Conservation (phyloP, 345 rosid genomes). For the Carallia pectinifolia region DNA sequence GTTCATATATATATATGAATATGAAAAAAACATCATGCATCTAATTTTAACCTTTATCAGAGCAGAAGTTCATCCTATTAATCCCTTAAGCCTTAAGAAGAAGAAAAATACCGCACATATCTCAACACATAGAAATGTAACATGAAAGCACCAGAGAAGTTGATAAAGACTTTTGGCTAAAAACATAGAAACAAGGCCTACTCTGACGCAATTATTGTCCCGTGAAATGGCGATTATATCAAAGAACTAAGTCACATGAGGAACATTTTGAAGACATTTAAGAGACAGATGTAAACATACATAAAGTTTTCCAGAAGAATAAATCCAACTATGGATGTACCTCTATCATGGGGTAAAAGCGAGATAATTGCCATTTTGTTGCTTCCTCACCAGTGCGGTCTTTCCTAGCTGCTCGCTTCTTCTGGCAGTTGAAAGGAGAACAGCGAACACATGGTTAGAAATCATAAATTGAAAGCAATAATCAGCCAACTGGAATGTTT, state of each 20-base stretch:
- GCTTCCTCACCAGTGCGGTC: slow-evolving; percentile 72
- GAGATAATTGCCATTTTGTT: slow-evolving; percentile 76
- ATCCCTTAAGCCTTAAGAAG: too few relatives aligned
- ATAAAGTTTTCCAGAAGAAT: not conserved
- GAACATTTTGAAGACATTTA: not conserved
- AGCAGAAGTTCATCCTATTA: not conserved
- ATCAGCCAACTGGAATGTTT: slow-evolving; percentile 11
- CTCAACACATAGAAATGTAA: not conserved
- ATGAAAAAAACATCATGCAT: too few relatives aligned
- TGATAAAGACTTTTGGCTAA: not conserved
- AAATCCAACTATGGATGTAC: slow-evolving; percentile 28
- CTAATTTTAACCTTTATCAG: not conserved
- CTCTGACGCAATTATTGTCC: not conserved
- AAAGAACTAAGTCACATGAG: not conserved
- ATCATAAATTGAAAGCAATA: slow-evolving; percentile 7
- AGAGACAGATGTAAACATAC: not conserved
- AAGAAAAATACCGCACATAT: too few relatives aligned
- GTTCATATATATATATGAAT: too few relatives aligned
- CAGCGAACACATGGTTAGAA: slow-evolving; percentile 11
- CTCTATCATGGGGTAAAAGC: slow-evolving; percentile 96
- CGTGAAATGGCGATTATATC: too few relatives aligned
- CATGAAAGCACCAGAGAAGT: not conserved
- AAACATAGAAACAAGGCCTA: not conserved
- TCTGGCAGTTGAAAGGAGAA: slow-evolving; percentile 45
- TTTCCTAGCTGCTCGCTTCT: slow-evolving; percentile 83